Evolutionary conservation across 2,329 filamentous ascomycete genomes (phyloP), one percentile per base, ranked within the genome.

Genomic region (Penicillium oxalicum): DNA sequence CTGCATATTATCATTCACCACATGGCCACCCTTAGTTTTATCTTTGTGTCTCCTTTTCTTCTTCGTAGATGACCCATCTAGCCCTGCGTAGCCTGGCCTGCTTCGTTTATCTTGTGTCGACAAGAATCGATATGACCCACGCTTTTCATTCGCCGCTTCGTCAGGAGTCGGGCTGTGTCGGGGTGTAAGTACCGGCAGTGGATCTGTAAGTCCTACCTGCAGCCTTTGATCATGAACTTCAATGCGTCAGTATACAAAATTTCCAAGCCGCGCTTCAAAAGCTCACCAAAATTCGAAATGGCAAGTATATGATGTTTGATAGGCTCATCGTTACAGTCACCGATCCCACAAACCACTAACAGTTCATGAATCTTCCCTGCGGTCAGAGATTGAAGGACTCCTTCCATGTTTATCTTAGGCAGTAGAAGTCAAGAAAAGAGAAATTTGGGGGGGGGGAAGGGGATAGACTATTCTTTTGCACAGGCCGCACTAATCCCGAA

Each of bases 311-410:
- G 26, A 25, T 40, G 26, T 28, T 40, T 40, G 12, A 37, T 44
- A 3, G 42, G 42, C 25, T 44, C 34, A 44, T 44, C 33, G 42
- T 3, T 28, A 29, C 26, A 40, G 42, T 44, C 25, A 37, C 42
- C 25, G 9, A 38, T 12, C 9, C 42, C 34, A 29, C 25, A 44
- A 28, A 44, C 3, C 5, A 28, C 42, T 11, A 44, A 9, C 5
- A 37, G 24, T 29, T 44, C 42, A 5, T 38, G 34, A 35, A 44
- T 44, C 27, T 44, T 44, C 33, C 27, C 42, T 24, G 25, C 25
- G 7, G 42, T 38, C 25, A 44, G n/a, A 38, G 42, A 44, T 12
- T 38, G 34, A 44, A 44, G n/a, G 42, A 38, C 12, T 44, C 38
- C 42, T 29, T 27, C 33, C 25, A 44, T 37, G 7, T 3, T 29